phyloP scores from a whole-genome alignment of 2,329 filamentous ascomycete genomes.

The Cercospora janseana region DNA sequence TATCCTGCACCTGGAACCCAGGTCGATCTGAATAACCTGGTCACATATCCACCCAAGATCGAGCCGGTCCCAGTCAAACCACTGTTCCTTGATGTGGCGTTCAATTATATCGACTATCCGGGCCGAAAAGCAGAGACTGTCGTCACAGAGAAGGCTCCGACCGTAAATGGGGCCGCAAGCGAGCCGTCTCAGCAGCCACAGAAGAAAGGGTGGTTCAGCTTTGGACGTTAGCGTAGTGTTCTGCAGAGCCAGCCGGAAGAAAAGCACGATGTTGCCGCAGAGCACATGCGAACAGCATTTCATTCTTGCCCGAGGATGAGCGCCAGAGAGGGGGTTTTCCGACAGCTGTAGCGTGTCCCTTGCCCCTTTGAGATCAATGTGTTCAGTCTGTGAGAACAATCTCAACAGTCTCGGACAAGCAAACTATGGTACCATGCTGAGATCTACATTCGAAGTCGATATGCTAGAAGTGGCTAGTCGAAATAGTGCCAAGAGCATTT shows the following conservation, averaged over 20 bases:
- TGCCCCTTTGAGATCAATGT: too few species aligned
- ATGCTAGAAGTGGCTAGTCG: too few species aligned
- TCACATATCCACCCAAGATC: constrained; percentile 81
- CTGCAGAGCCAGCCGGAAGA: neutral
- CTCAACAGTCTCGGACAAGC: too few species aligned
- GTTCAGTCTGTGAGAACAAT: too few species aligned
- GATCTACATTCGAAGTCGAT: too few species aligned
- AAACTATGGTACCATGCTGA: too few species aligned
- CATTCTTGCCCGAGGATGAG: neutral
- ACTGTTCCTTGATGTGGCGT: constrained; percentile 91
- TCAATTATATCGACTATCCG: constrained; percentile 96
- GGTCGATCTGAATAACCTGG: constrained; percentile 75
- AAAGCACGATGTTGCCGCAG: neutral
- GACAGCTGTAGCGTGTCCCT: too few species aligned
- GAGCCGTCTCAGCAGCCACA: constrained; percentile 40
- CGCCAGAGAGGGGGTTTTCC: too few species aligned
- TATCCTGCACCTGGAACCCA: constrained; percentile 63
- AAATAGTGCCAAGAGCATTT: too few species aligned
- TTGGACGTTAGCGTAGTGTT: constrained; percentile 42
- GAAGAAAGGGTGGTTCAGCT: constrained; percentile 54
- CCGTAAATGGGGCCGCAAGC: constrained; percentile 27
- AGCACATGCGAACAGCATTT: neutral
- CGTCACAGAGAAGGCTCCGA: constrained; percentile 30
- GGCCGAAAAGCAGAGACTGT: constrained; percentile 48
- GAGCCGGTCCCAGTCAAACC: constrained; percentile 87